phyloP scores from a whole-genome alignment of 2,329 filamentous ascomycete species.

The Aureobasidium namibiae region DNA sequence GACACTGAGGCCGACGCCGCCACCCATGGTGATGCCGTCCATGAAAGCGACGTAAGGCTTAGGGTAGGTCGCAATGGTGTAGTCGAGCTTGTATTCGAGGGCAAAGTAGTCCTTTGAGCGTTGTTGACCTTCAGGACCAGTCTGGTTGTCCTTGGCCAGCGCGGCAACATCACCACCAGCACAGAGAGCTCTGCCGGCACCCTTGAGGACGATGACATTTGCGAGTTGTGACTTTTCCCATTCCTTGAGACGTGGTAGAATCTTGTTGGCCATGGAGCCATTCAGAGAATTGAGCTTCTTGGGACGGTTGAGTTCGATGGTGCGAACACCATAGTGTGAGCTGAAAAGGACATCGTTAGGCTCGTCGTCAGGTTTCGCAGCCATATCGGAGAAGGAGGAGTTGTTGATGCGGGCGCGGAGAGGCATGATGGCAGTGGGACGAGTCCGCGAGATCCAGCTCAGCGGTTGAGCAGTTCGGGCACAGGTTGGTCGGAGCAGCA shows the following conservation, averaged over 20 bases:
- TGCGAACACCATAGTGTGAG: constrained; percentile 79
- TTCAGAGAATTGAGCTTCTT: constrained; percentile 88
- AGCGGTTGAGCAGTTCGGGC: constrained; percentile 32
- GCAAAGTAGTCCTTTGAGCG: constrained; percentile 79
- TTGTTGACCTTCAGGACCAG: constrained; percentile 61
- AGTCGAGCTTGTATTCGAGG: constrained; percentile 92
- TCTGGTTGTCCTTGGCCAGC: constrained; percentile 65
- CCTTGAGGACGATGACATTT: constrained; percentile 87
- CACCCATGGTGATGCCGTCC: constrained; percentile 98
- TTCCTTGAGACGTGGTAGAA: constrained; percentile 74
- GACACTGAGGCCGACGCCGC: constrained; percentile 85
- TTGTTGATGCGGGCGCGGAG: constrained; percentile 53
- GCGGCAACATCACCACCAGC: constrained; percentile 84
- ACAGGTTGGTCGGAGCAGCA: constrained; percentile 38
- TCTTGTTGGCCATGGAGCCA: constrained; percentile 91
- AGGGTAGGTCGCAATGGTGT: constrained; percentile 83
- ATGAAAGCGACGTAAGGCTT: constrained; percentile 95
- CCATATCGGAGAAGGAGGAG: constrained; percentile 22
- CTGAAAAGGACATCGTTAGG: constrained; percentile 89
- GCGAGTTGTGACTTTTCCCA: constrained; percentile 94
- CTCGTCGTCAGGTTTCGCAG: constrained; percentile 54
- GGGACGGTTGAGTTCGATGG: constrained; percentile 88
- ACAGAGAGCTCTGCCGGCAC: constrained; percentile 79
- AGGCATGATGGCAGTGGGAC: constrained; percentile 53
- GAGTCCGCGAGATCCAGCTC: constrained; percentile 19